Evolutionary conservation across 2,329 filamentous ascomycete genomes (phyloP).

Genomic region (Colletotrichum musae): DNA sequence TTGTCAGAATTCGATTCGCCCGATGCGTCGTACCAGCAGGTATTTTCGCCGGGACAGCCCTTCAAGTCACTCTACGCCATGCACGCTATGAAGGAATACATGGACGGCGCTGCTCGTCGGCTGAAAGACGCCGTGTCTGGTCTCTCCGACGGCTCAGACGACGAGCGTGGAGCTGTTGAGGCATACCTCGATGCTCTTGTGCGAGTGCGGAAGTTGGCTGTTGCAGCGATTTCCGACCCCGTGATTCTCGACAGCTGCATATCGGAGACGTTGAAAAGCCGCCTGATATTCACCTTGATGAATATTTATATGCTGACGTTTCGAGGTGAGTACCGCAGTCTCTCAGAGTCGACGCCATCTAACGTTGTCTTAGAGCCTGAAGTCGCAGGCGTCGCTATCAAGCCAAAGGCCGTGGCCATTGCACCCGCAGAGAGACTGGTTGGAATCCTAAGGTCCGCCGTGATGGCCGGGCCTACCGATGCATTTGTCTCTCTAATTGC

Average conservation of each 20-base stretch:
- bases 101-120: constrained; percentile 59
- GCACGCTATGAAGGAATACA: constrained; percentile 75
- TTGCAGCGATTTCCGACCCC: constrained; percentile 57
- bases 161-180: constrained; percentile 43
- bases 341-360: constrained; percentile 31
- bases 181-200: constrained; percentile 53
- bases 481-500: constrained; percentile 43
- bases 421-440: constrained; percentile 47
- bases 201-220: constrained; percentile 68
- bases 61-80: constrained; percentile 83
- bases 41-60: constrained; percentile 79
- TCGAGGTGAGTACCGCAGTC: constrained; percentile 58
- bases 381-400: neutral
- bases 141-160: constrained; percentile 18
- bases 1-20: constrained; percentile 71
- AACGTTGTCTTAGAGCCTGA: constrained; percentile 45
- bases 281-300: constrained; percentile 68
- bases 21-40: constrained; percentile 66
- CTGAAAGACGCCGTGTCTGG: constrained; percentile 34
- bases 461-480: constrained; percentile 29
- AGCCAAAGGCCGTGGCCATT: constrained; percentile 44
- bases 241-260: constrained; percentile 38
- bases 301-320: constrained; percentile 70
- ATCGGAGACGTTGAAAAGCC: constrained; percentile 60
- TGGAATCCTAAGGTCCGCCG: constrained; percentile 45